These are phyloP conservation scores for Fusarium haematococcum DNA, from an alignment of 2,329 filamentous ascomycete genomes.

Conservation along the genomic window DNA sequence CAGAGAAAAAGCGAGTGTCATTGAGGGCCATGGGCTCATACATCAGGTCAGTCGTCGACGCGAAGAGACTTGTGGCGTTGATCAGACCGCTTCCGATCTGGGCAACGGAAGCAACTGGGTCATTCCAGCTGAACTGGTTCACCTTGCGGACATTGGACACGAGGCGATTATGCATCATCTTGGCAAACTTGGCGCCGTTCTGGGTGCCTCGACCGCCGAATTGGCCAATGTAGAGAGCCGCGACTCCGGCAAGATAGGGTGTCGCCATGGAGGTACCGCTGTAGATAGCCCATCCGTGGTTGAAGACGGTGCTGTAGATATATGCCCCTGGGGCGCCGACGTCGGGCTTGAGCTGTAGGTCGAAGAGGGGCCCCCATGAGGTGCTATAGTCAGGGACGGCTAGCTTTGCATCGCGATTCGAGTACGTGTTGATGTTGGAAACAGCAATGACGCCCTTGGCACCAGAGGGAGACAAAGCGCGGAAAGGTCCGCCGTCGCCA, in stretches of 20 bases:
- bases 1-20: constrained; percentile 55
- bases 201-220: background rate
- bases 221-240: background rate
- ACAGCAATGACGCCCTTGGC: background rate
- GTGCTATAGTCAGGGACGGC: background rate
- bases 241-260: background rate
- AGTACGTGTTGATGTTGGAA: constrained; percentile 11
- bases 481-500: constrained; percentile 1
- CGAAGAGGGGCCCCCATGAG: background rate
- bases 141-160: background rate
- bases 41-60: constrained; percentile 51
- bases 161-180: background rate
- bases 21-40: constrained; percentile 57
- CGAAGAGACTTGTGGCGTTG: constrained; percentile 50
- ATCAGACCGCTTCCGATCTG: background rate
- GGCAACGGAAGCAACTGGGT: background rate
- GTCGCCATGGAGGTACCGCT: background rate
- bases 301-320: background rate
- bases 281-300: background rate
- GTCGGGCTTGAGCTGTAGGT: constrained; percentile 10
- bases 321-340: constrained; percentile 4
- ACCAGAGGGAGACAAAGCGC: background rate
- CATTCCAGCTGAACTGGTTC: background rate
- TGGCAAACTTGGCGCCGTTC: background rate
- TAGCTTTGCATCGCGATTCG: constrained; percentile 39